Evolutionary conservation across 805 yeast genomes (phyloP), one percentile per base, ranked within the genome.

Genomic region (Zygosaccharomyces lentus): DNA sequence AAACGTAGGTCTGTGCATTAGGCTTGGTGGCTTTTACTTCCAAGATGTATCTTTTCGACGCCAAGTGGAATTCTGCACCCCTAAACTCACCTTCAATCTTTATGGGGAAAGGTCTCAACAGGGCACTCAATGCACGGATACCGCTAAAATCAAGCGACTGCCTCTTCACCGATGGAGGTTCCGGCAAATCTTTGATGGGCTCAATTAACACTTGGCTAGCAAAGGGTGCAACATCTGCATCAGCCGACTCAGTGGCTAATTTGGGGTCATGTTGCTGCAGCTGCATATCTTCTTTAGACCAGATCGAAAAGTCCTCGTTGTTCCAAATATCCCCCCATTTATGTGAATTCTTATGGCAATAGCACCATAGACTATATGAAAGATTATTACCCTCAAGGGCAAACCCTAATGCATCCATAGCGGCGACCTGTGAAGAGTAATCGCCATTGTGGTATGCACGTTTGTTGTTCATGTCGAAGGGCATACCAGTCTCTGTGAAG

Each of bases 401-500:
- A 56, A 68, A 76, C 9, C 82, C 74, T 37, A 89, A 62, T 0
- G 96, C 96, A 66, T 91, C 97, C 61, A 87, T 69, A 0, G 97
- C 96, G 6, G 76, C 69, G 2, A 84, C 83, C 60, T 93, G 99
- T 9, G 87, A 74, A 8, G 72, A 65, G 63, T 80, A 93, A 50
- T 80, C 78, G 1, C 90, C 89, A 47, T 72, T 72, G 1, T 64
- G 62, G 59, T 78, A 91, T 0, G 96, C 85, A 39, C 67, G 71
- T 59, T 85, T 87, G 48, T 78, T 73, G 64, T 91, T 90, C 96
- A 91, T 87, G 64, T 93, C 96, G 63, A 84, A 87, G 2, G 99
- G 98, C 83, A 91, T 87, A 5, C 99, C 99, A n/a, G 91, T 89
- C 64, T 91, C 99, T 1, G 95, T 79, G 74, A 93, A 81, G 17